Evolutionary conservation across 2,329 filamentous ascomycete genomes (phyloP).

Genomic region (Teratosphaeria nubilosa): DNA sequence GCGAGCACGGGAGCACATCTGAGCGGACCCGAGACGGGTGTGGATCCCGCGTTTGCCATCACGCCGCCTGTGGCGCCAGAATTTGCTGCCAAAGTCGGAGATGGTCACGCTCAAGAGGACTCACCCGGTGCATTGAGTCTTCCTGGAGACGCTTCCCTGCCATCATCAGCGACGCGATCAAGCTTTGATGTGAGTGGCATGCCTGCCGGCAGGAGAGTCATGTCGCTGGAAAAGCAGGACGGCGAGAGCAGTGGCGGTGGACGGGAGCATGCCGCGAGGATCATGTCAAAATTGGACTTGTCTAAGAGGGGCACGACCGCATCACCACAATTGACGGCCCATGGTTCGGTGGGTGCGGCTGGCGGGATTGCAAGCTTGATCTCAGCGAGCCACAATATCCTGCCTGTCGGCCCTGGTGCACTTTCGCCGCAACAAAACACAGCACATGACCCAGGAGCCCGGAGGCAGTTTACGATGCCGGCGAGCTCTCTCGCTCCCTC

Average conservation of each 20-base stretch:
- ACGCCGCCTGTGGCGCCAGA: constrained; percentile 79
- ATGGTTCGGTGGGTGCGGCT: constrained; percentile 30
- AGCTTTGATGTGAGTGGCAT: constrained; percentile 64
- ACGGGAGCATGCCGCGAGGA: constrained; percentile 71
- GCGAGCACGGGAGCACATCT: constrained; percentile 40
- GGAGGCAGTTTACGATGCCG: constrained; percentile 30
- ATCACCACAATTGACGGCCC: constrained; percentile 7
- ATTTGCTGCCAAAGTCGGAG: constrained; percentile 71
- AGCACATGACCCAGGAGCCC: constrained; percentile 1
- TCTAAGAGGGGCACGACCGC: constrained; percentile 64
- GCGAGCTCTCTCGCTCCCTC: constrained; percentile 64
- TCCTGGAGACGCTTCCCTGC: constrained; percentile 37
- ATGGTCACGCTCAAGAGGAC: constrained; percentile 44
- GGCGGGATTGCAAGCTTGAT: constrained; percentile 76
- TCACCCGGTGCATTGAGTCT: constrained; percentile 23
- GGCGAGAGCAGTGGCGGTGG: constrained; percentile 45
- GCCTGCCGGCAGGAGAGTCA: constrained; percentile 34
- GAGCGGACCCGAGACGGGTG: constrained; percentile 23
- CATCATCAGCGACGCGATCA: constrained; percentile 52
- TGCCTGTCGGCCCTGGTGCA: constrained; percentile 51
- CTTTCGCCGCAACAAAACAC: constrained; percentile 25
- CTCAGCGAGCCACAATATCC: constrained; percentile 68
- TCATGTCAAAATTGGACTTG: constrained; percentile 87
- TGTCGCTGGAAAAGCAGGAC: constrained; percentile 37
- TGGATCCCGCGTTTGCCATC: constrained; percentile 79